phyloP scores from a whole-genome alignment of 129 eudicot species.

The Cynara cardunculus region DNA sequence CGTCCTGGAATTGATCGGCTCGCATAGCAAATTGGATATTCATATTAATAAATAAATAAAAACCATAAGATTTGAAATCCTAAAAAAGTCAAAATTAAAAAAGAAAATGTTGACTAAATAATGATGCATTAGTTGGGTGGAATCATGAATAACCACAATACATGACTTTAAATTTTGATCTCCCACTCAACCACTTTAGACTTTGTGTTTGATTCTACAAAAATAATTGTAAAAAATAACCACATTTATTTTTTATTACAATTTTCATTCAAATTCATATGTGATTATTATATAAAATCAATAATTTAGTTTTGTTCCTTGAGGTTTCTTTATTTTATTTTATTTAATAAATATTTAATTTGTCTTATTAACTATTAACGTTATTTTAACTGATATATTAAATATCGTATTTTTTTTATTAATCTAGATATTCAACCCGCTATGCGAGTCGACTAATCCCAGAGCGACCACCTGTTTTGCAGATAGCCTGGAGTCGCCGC shows the following conservation, averaged over 20 bases:
- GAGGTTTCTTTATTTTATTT: background rate
- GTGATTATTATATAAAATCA: background rate
- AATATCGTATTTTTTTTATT: too few species aligned
- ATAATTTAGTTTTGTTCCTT: background rate
- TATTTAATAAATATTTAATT: too few species aligned
- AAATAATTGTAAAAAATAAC: background rate
- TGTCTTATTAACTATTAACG: too few species aligned
- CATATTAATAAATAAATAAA: too few species aligned
- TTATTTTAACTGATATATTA: too few species aligned
- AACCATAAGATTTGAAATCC: background rate
- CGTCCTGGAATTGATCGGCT: too few species aligned
- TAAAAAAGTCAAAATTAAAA: background rate
- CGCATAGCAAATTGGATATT: too few species aligned
- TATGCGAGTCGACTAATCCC: too few species aligned
- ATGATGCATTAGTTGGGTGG: conserved; percentile 15
- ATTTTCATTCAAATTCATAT: too few species aligned
- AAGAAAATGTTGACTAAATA: conserved; percentile 4
- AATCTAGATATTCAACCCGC: too few species aligned
- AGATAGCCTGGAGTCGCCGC: too few species aligned
- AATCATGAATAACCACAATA: conserved; percentile 17
- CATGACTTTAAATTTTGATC: conserved; percentile 9
- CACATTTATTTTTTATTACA: background rate
- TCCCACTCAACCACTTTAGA: conserved; percentile 15
- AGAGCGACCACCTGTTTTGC: too few species aligned
- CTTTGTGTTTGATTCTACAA: conserved; percentile 2